Percentiles rank a stretch among this genome's conserved stretches.
Evolutionary conservation across 2,329 filamentous ascomycete genomes (phyloP).

Genomic region (Ceratocystis alfenasii): DNA sequence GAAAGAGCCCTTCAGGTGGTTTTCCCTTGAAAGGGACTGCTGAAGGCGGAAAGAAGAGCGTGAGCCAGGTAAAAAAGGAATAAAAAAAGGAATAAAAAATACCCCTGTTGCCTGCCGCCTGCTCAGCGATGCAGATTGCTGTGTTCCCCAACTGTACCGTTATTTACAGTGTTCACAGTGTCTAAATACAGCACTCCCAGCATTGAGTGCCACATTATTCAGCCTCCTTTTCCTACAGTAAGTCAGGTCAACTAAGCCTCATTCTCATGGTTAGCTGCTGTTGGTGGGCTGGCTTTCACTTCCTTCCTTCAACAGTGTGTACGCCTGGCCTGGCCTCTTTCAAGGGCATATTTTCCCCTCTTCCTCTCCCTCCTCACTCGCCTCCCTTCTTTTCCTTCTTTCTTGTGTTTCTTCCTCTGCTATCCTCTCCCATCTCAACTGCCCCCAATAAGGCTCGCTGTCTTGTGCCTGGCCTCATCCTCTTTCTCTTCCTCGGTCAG

Average conservation of each 20-base stretch:
- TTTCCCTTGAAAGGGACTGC: not conserved
- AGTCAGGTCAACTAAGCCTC: not conserved
- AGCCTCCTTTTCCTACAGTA: slow-evolving; percentile 3
- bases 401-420: slow-evolving; percentile 10
- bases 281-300: not conserved
- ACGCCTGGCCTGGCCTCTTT: not conserved
- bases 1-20: too few species aligned
- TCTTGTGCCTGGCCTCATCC: slow-evolving; percentile 5
- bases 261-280: not conserved
- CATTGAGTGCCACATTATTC: not conserved
- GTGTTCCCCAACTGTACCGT: not conserved
- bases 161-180: not conserved
- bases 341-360: slow-evolving; percentile 1
- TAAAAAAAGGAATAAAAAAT: not conserved
- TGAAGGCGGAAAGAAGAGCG: not conserved
- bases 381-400: slow-evolving; percentile 23
- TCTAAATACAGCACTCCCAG: not conserved
- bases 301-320: not conserved
- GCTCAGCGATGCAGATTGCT: not conserved
- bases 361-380: slow-evolving; percentile 20
- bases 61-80: not conserved
- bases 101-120: not conserved
- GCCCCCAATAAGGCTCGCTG: not conserved
- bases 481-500: not conserved
- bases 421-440: not conserved